These are phyloP conservation scores for Tetracladium maxilliforme DNA, from an alignment of 2,329 filamentous ascomycete species.

Conservation along the genomic window DNA sequence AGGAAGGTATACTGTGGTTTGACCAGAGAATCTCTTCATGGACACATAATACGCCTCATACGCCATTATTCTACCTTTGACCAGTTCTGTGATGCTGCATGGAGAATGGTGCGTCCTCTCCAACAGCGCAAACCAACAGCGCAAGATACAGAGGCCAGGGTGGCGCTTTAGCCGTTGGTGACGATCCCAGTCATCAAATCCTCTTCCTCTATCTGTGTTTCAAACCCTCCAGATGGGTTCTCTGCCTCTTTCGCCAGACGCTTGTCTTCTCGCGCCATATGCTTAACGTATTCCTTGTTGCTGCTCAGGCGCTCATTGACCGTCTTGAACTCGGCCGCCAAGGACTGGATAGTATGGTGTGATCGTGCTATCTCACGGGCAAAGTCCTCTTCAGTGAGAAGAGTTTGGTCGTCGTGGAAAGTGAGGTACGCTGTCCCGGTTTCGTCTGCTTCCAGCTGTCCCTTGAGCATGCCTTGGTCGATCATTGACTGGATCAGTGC, in stretches of 20 bases:
- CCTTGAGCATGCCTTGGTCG: slow-evolving; percentile 32
- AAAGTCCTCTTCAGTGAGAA: slow-evolving; percentile 34
- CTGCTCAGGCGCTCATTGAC: slow-evolving; percentile 37
- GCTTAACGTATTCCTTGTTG: slow-evolving; percentile 40
- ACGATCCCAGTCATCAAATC: slow-evolving; percentile 46
- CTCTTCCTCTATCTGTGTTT: slow-evolving; percentile 39
- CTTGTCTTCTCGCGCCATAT: slow-evolving; percentile 28
- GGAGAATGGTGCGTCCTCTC: too few species aligned
- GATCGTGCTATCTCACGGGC: slow-evolving; percentile 26
- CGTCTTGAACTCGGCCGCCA: slow-evolving; percentile 32
- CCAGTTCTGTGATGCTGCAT: too few species aligned
- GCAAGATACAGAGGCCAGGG: too few species aligned
- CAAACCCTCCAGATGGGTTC: slow-evolving; percentile 18
- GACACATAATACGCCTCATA: too few species aligned
- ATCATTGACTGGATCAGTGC: slow-evolving; percentile 40
- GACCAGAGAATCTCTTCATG: too few species aligned
- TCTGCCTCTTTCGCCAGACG: slow-evolving; percentile 26
- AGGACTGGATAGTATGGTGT: slow-evolving; percentile 23
- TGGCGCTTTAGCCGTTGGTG: too few species aligned
- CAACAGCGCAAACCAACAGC: too few species aligned
- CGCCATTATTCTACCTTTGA: too few species aligned
- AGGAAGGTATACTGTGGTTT: too few species aligned
- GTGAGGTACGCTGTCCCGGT: slow-evolving; percentile 30
- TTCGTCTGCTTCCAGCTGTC: slow-evolving; percentile 28
- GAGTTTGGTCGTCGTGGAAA: slow-evolving; percentile 27